Evolutionary conservation across 352 stramenopile genomes (phyloP).

Genomic region (Thalassiosira livingstoniorum): DNA sequence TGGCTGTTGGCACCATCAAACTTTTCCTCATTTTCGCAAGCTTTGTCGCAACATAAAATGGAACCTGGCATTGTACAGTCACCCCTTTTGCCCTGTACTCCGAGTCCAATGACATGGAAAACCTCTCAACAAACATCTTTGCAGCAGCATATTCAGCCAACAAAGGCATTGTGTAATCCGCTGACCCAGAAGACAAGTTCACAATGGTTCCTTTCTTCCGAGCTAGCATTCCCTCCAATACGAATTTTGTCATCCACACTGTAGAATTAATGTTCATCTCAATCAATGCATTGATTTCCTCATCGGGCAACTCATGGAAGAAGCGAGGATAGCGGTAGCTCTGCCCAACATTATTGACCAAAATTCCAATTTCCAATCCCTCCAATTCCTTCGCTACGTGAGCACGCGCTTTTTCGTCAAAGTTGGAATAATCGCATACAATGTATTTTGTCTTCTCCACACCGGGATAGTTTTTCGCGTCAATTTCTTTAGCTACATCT

Average conservation of each 20-base stretch:
- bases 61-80: slow-evolving; percentile 96
- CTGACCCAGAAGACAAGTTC: slow-evolving; percentile 97
- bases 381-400: slow-evolving; percentile 81
- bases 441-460: slow-evolving; percentile 86
- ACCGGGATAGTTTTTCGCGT: slow-evolving; percentile 72
- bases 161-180: slow-evolving; percentile 94
- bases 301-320: slow-evolving; percentile 96
- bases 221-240: slow-evolving; percentile 93
- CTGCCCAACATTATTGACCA: slow-evolving; percentile 99
- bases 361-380: slow-evolving; percentile 93
- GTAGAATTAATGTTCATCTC: slow-evolving; percentile 93
- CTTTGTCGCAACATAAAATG: slow-evolving; percentile 99
- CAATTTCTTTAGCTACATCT: slow-evolving; percentile 93
- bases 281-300: slow-evolving; percentile 92
- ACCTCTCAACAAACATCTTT: slow-evolving; percentile 98
- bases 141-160: slow-evolving; percentile 96
- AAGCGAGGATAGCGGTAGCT: slow-evolving; percentile 98
- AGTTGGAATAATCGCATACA: slow-evolving; percentile 94
- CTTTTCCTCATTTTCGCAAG: slow-evolving; percentile 97
- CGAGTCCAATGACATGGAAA: slow-evolving; percentile 94
- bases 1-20: slow-evolving; percentile 91
- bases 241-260: slow-evolving; percentile 89
- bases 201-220: slow-evolving; percentile 95
- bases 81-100: slow-evolving; percentile 94
- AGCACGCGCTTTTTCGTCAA: slow-evolving; percentile 75